Evolutionary conservation across 2,329 filamentous ascomycete genomes (phyloP), one percentile per base, ranked within the genome.

Genomic region (Plenodomus biglobosus): DNA sequence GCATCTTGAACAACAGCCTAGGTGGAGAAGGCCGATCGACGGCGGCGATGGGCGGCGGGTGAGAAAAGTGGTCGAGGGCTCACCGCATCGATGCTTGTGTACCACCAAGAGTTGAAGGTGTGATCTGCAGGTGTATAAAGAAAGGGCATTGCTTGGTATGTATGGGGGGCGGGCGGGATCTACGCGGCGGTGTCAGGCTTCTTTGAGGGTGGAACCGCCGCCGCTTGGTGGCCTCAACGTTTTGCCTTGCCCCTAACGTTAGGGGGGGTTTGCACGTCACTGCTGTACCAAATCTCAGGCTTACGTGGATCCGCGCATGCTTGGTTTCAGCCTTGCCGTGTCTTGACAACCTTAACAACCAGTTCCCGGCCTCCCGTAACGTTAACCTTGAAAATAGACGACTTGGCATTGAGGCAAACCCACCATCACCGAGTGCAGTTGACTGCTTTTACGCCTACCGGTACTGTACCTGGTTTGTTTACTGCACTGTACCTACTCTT

Each of bases 1-100:
- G 61, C 68, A 71, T 70, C 22, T n/a, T 68, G 60, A 35, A 53
- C 47, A 46, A 30, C 46, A 42, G 27, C 38, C 43, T 36, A 49
- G 43, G 19, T 40, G 46, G 55, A 32, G 6, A 32, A 32, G 27
- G 27, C 27, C 13, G 27, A 32, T 6, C 8, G 27, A 15, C 27
- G 32, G 36, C 38, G 24, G 27, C 44, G 40, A 40, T n/a, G 18
- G 24, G 37, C 36, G 34, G 30, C 30, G 36, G 21, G 19, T 35
- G 18, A 32, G 11, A 32, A 21, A 34, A 34, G 11, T 37, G 22
- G 44, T 32, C 37, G 24, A 17, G 24, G 38, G 22, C 16, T 37
- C 40, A 40, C 44, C 15, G 40, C 49, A 52, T 52, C 6, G 11
- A 15, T 32, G 27, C 3, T 32, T 32, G 38, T 19, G 32, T 24